Evolutionary conservation across 352 stramenopile species (phyloP), one percentile per base, ranked within the genome.

Genomic region (Pythium grandisporangium): DNA sequence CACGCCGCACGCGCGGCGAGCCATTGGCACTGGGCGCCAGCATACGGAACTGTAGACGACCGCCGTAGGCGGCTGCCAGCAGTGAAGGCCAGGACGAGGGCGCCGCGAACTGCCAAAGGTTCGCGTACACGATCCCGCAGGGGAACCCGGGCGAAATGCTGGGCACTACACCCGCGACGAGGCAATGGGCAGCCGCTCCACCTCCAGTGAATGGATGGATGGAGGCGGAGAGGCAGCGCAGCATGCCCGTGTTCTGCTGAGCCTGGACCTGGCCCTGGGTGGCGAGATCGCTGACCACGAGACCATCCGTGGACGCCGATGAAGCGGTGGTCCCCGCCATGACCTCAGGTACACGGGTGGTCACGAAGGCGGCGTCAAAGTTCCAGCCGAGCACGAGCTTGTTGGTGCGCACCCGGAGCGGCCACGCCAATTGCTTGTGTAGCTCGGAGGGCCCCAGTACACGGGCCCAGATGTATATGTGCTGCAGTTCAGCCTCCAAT

Each of bases 21-120:
- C 75, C 72, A n/a, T 84, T 86, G 17, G 63, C 70, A 26, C 72
- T 86, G n/a, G 72, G 66, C 1, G 70, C 66, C 2, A 86, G 52
- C 48, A 89, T 61, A n/a, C 70, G 61, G 41, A 71, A 89, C 45
- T 86, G 75, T 27, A 89, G 48, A 1, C 70, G 63, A 6, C 75
- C 75, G 8, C 71, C 75, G 44, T 86, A 84, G 25, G 68, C 66
- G 11, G 14, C 30, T 11, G 60, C 45, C 13, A 89, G 30, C 13
- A 61, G 30, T 5, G 39, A 13, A 5, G 66, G 48, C 22, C 86
- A 60, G 6, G 42, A 21, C 1, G 4, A 22, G 2, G 72, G 58
- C 0, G 75, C 75, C 6, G 55, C 53, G 33, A 86, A 89, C 19
- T 84, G 58, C 72, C 75, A 89, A 22, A 89, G 42, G 35, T 84